Evolutionary conservation across 1,284 basidiomycete genomes (phyloP).

Genomic region (Heliocybe sulcata): DNA sequence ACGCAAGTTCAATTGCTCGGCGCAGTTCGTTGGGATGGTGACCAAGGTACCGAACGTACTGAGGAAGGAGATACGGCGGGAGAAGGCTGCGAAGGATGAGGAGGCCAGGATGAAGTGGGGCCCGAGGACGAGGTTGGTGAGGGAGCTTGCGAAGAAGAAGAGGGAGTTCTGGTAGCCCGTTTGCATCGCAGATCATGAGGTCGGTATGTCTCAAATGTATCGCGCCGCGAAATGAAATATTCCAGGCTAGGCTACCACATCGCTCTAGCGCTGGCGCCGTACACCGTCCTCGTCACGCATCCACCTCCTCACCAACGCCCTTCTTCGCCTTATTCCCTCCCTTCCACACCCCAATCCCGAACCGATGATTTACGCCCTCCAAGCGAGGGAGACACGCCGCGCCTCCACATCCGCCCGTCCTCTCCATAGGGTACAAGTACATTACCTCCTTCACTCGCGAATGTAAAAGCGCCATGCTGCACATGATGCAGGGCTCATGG

Average conservation of each 20-base stretch:
- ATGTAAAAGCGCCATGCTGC: constrained; percentile 89
- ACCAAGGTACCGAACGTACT: constrained; percentile 46
- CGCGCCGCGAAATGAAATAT: no score
- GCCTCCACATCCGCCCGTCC: constrained; percentile 74
- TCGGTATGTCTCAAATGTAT: not conserved
- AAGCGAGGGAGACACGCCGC: constrained; percentile 64
- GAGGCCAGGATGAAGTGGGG: constrained; percentile 45
- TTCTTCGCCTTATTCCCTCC: constrained; percentile 6
- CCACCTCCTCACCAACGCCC: not conserved
- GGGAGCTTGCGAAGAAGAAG: constrained; percentile 49
- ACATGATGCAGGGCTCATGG: constrained; percentile 95
- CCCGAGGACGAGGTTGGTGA: constrained; percentile 43
- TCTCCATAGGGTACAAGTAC: constrained; percentile 64
- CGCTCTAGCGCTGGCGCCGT: not conserved
- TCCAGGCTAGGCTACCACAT: no score
- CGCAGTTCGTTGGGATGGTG: constrained; percentile 44
- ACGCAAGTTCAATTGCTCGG: constrained; percentile 49
- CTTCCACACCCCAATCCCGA: constrained; percentile 60
- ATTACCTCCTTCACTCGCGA: constrained; percentile 82
- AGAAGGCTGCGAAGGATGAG: constrained; percentile 32
- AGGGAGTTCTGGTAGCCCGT: constrained; percentile 51
- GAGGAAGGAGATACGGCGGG: constrained; percentile 28
- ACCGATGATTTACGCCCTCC: constrained; percentile 80
- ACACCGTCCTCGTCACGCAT: not conserved
- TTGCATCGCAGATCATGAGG: not conserved